These are phyloP conservation scores for Coemansia sp. DNA, from an alignment of 192 early-diverging fungal species.

Conservation along the genomic window DNA sequence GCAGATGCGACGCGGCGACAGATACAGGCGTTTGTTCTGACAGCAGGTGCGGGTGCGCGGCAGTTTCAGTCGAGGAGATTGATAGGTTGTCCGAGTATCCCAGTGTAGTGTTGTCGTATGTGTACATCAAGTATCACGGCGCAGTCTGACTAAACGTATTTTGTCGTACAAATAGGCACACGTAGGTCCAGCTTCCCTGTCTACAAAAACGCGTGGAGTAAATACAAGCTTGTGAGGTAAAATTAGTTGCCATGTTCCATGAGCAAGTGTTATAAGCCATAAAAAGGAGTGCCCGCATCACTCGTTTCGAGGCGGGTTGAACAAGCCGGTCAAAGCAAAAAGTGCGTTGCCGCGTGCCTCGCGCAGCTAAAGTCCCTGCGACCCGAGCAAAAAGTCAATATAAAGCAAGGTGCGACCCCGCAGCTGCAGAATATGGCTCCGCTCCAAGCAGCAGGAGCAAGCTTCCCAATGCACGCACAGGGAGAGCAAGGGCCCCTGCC, in stretches of 20 bases:
- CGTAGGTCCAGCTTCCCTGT: background rate
- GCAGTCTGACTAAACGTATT: background rate
- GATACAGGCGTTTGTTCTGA: slow-evolving; percentile 21
- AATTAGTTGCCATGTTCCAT: background rate
- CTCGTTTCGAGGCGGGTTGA: background rate
- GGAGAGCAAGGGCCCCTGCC: background rate
- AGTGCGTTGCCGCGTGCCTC: slow-evolving; percentile 6
- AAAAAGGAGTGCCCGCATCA: background rate
- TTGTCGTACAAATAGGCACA: background rate
- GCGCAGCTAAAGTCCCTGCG: slow-evolving; percentile 7
- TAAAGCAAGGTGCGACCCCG: background rate
- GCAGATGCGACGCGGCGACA: slow-evolving; percentile 16
- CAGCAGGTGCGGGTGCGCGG: slow-evolving; percentile 21
- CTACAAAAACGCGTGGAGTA: background rate
- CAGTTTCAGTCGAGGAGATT: slow-evolving; percentile 48
- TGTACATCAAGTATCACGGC: slow-evolving; percentile 33
- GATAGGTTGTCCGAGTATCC: slow-evolving; percentile 47
- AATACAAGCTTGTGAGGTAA: background rate
- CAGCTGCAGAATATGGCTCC: background rate
- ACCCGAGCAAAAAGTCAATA: slow-evolving; percentile 23
- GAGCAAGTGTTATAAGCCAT: background rate
- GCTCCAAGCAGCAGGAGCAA: background rate
- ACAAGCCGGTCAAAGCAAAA: slow-evolving; percentile 1
- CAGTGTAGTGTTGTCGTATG: slow-evolving; percentile 36
- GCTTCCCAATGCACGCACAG: background rate